Evolutionary conservation across 1,284 basidiomycete species (phyloP).

Genomic region (Leccinum angustisporum): DNA sequence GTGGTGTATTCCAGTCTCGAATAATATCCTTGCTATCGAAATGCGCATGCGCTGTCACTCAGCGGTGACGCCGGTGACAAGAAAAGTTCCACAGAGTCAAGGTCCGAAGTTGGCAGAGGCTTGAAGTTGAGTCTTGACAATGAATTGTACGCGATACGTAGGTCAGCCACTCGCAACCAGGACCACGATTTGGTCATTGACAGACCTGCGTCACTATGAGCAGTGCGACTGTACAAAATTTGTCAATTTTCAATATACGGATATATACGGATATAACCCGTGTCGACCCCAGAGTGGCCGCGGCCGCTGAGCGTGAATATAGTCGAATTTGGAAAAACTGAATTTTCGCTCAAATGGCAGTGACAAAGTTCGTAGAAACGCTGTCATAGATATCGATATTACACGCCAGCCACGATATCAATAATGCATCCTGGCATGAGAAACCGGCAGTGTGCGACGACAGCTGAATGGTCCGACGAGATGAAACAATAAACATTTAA

Average conservation of each 20-base stretch:
- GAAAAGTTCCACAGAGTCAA: background rate
- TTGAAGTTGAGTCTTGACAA: too few species aligned
- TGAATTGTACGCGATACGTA: background rate
- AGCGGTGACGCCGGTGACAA: too few species aligned
- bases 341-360: too few species aligned
- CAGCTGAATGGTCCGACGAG: constrained; percentile 13
- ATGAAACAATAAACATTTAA: constrained; percentile 21
- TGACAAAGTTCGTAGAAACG: too few species aligned
- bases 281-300: too few species aligned
- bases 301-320: too few species aligned
- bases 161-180: background rate
- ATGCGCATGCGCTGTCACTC: background rate
- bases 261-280: too few species aligned
- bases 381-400: too few species aligned
- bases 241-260: too few species aligned
- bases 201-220: constrained; percentile 64
- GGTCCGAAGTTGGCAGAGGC: background rate
- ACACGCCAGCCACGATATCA: too few species aligned
- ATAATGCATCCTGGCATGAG: constrained; percentile 17
- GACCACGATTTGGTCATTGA: constrained; percentile 14
- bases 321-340: too few species aligned
- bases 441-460: constrained; percentile 18
- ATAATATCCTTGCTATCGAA: background rate
- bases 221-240: constrained; percentile 48
- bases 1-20: too few species aligned